Evolutionary conservation across 352 stramenopile genomes (phyloP), one percentile per base, ranked within the genome.

Genomic region (Globisporangium camurandrum): DNA sequence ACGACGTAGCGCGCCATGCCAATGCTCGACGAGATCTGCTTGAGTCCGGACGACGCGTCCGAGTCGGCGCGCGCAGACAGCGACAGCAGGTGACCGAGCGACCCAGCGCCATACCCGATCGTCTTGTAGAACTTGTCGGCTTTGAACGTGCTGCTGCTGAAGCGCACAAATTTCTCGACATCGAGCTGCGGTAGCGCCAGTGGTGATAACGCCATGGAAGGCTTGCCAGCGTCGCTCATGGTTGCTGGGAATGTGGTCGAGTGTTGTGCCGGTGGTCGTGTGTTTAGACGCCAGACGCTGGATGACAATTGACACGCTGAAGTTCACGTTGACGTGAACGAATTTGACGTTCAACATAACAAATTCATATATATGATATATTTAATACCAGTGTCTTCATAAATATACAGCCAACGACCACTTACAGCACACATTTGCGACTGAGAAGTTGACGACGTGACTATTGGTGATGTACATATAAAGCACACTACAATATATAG

Each of bases 91-190:
- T 84, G 71, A 23, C 69, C 76, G 24, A 71, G 46, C 20, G 71
- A 73, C 17, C 74, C 76, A 14, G 72, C 60, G 24, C 75, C 75
- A 54, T 88, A 93, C 46, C 75, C 72, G 54, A 93, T 77, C 43
- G 76, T 86, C 64, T 93, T 93, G 68, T 82, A 84, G 53, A 88
- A 68, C 64, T 93, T 93, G 67, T 93, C 81, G 19, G 78, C 70
- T 51, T 66, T 64, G 59, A 77, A 61, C 46, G 72, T 85, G 51
- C 50, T 61, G 62, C 75, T 66, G 53, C 61, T 80, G 64, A 75
- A 88, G 41, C 66, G 63, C 23, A 70, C 68, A 31, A 89, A 77
- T 64, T 90, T 90, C 49, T 83, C 76, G 37, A 88, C 62, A 47
- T 86, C 65, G 54, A 88, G 66, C 37, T 69, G 43, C 33, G 47